Evolutionary conservation across 805 yeast genomes (phyloP).

Genomic region (Wickerhamomyces canadensis): DNA sequence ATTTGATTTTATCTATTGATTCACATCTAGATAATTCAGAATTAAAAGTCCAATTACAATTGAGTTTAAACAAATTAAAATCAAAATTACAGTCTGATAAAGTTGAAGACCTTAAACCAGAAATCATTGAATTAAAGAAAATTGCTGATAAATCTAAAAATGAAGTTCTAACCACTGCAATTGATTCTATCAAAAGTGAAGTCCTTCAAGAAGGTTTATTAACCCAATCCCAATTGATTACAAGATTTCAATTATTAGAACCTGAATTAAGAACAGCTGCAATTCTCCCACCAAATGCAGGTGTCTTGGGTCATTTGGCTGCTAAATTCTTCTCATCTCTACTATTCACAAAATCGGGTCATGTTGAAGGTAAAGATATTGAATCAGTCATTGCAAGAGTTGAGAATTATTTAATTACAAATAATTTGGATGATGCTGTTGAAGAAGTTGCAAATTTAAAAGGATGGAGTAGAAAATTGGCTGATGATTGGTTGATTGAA

Average conservation of each 20-base stretch:
- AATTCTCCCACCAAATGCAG: constrained; percentile 91
- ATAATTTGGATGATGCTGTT: constrained; percentile 81
- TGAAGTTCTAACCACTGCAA: constrained; percentile 44
- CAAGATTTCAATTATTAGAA: constrained; percentile 51
- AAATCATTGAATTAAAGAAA: constrained; percentile 17
- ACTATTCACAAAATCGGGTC: constrained; percentile 72
- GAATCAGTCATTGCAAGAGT: constrained; percentile 89
- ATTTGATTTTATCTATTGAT: constrained; percentile 40
- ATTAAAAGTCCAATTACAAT: constrained; percentile 35
- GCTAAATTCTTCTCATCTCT: constrained; percentile 73
- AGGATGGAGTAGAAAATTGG: constrained; percentile 89
- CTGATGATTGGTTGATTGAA: constrained; percentile 87
- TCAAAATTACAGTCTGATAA: constrained; percentile 34
- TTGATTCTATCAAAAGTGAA: constrained; percentile 40
- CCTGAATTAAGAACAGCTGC: constrained; percentile 89
- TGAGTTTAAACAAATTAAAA: constrained; percentile 38
- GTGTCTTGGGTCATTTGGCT: constrained; percentile 84
- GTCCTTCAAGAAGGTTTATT: constrained; percentile 52
- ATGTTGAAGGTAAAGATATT: constrained; percentile 75
- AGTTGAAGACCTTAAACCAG: constrained; percentile 27
- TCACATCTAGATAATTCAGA: constrained; percentile 33
- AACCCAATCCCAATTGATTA: constrained; percentile 24
- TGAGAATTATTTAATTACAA: constrained; percentile 63
- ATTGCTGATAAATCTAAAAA: constrained; percentile 36
- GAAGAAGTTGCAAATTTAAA: constrained; percentile 85